Evolutionary conservation across 495 filamentous ascomycete species (phyloP).

Genomic region (Penicillium paradoxum): DNA sequence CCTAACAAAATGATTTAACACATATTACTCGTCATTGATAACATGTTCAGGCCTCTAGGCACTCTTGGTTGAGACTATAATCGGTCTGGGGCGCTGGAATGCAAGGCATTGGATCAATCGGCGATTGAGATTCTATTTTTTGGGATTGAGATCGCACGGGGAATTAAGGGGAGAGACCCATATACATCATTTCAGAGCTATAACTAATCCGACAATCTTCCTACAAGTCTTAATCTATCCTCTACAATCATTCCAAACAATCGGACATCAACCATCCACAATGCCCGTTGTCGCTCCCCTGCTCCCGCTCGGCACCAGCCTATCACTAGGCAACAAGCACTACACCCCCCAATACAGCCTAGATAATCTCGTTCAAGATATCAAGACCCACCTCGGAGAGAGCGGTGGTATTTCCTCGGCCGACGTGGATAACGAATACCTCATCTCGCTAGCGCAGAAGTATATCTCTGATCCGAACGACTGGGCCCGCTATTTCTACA

Average conservation of each 20-base stretch:
- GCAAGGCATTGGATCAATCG: slow-evolving; percentile 6
- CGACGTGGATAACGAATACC: slow-evolving; percentile 25
- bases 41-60: not conserved
- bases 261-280: not conserved
- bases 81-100: not conserved
- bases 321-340: slow-evolving; percentile 15
- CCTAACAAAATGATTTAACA: not conserved
- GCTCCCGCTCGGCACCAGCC: slow-evolving; percentile 10
- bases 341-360: slow-evolving; percentile 24
- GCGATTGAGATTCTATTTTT: slow-evolving; percentile 3
- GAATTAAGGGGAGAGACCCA: not conserved
- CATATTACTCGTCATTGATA: not conserved
- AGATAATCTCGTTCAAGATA: slow-evolving; percentile 25
- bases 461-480: slow-evolving; percentile 31
- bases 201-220: not conserved
- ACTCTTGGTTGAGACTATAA: not conserved
- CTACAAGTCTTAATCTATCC: not conserved
- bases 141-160: not conserved
- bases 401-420: slow-evolving; percentile 27
- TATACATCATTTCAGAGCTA: not conserved
- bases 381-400: slow-evolving; percentile 27
- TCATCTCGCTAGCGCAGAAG: slow-evolving; percentile 28
- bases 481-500: slow-evolving; percentile 31
- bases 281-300: slow-evolving; percentile 17
- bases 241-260: not conserved